Evolutionary conservation across 495 filamentous ascomycete genomes (phyloP), one percentile per base, ranked within the genome.

Genomic region (Hypoxylon lienhwacheense): DNA sequence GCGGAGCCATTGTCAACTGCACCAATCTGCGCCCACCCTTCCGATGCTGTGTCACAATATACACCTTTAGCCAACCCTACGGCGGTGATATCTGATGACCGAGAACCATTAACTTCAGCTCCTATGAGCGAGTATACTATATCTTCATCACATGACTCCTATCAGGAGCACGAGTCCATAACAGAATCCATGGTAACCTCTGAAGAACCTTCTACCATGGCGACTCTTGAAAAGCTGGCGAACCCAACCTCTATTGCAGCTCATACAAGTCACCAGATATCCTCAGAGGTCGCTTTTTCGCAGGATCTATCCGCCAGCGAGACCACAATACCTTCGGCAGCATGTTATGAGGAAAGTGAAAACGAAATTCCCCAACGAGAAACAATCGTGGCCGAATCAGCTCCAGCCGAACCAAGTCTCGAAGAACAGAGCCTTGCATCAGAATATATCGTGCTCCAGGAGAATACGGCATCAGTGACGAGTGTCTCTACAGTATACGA

Each of bases 401-500:
- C 24, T 11, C 41, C 15, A 3, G 37, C 26, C 10, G 1, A 33
- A 6, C 11, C 22, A 8, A 43, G 12, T 19, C 7, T 16, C 2
- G 52, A 47, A 7, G 34, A 50, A 15, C 1, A 22, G 16, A 42
- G 53, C 19, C 17, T 7, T n/a, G 3, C 25, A 17, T 33, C 24
- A 0, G 37, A 60, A 12, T 22, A 32, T 7, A 44, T 21, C 1
- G 24, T 5, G 20, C 25, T 11, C 6, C 39, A 53, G 4, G 60
- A 64, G 12, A 44, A 12, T 14, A 14, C 11, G 1, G 36, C 41
- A 0, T 24, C 41, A 0, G 15, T 43, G 10, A n/a, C 36, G 31
- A 54, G 47, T 12, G 41, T 53, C 19, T 53, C 50, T 1, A 65
- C 48, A 3, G 34, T 67, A 7, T 67, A 67, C 20, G 52, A 60